Percentiles rank a stretch among this genome's conserved stretches.
Evolutionary conservation across 108 stramenopile species (phyloP).

Genomic region (Phaeodactylum tricornutum): DNA sequence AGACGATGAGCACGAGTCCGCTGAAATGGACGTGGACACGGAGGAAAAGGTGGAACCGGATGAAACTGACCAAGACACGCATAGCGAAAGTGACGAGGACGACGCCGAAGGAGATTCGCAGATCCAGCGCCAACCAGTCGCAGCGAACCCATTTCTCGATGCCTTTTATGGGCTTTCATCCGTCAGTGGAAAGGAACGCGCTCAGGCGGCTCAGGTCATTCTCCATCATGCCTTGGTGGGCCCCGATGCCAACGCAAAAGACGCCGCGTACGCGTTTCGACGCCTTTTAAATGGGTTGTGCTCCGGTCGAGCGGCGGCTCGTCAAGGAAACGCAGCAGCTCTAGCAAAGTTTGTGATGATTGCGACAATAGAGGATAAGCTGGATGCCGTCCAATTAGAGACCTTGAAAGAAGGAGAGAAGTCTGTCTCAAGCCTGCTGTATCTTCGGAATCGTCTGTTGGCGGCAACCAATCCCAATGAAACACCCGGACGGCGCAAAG

Average conservation of each 20-base stretch:
- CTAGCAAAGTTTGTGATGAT: slow-evolving; percentile 61
- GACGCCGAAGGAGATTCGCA: slow-evolving; percentile 8
- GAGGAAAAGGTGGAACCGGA: slow-evolving; percentile 17
- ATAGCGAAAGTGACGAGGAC: slow-evolving; percentile 6
- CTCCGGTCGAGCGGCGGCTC: slow-evolving; percentile 70
- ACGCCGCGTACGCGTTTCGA: slow-evolving; percentile 69
- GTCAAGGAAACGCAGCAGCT: slow-evolving; percentile 80
- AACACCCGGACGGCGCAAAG: slow-evolving; percentile 50
- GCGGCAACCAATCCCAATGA: slow-evolving; percentile 28
- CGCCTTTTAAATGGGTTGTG: slow-evolving; percentile 76
- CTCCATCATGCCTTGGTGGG: slow-evolving; percentile 58
- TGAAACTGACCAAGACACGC: slow-evolving; percentile 9
- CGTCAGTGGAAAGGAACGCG: slow-evolving; percentile 38
- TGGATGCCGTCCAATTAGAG: slow-evolving; percentile 23
- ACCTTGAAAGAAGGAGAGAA: slow-evolving; percentile 16
- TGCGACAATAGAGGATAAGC: slow-evolving; percentile 22
- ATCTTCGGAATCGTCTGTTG: slow-evolving; percentile 44
- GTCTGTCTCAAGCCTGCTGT: slow-evolving; percentile 16
- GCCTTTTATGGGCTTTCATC: slow-evolving; percentile 70
- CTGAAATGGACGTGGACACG: slow-evolving; percentile 17
- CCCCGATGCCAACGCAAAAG: slow-evolving; percentile 41
- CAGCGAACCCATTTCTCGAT: slow-evolving; percentile 55
- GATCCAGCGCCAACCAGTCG: slow-evolving; percentile 1
- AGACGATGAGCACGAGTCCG: slow-evolving; percentile 18
- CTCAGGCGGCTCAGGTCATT: slow-evolving; percentile 56